These are phyloP conservation scores for Roridomyces roridus DNA, from an alignment of 768 basidiomycete species.

Conservation along the genomic window DNA sequence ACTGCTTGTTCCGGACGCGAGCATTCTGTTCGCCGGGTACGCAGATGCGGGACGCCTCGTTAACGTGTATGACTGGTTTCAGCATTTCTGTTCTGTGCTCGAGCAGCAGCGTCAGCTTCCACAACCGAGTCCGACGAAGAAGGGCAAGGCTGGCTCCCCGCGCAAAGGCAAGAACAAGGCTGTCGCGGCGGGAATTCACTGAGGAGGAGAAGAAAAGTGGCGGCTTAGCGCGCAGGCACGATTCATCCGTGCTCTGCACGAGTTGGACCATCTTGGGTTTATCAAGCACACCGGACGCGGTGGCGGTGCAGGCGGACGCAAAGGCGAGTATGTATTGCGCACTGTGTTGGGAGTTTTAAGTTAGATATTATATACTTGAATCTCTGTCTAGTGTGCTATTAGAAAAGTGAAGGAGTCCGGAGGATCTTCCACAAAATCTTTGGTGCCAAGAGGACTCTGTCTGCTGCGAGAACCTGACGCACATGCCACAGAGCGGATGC, in stretches of 20 bases:
- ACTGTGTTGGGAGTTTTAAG: slow-evolving; percentile 65
- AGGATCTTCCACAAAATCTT: slow-evolving; percentile 14
- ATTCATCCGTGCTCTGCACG: slow-evolving; percentile 81
- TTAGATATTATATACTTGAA: slow-evolving; percentile 3
- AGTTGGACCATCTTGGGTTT: slow-evolving; percentile 81
- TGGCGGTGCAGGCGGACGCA: slow-evolving; percentile 50
- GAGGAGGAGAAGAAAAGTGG: slow-evolving; percentile 56
- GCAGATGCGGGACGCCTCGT: slow-evolving; percentile 82
- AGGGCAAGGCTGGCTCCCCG: too few relatives aligned
- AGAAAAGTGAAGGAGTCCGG: slow-evolving; percentile 2
- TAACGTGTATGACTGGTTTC: slow-evolving; percentile 90
- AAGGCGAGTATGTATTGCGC: slow-evolving; percentile 76
- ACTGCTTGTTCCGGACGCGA: slow-evolving; percentile 74
- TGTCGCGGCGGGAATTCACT: slow-evolving; percentile 34
- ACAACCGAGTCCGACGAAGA: too few relatives aligned
- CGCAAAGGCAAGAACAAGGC: slow-evolving; percentile 31
- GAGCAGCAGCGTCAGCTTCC: slow-evolving; percentile 61
- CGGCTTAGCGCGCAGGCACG: slow-evolving; percentile 73
- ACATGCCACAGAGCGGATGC: slow-evolving; percentile 17
- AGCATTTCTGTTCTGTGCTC: slow-evolving; percentile 71
- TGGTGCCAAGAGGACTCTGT: slow-evolving; percentile 3
- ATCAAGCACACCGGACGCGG: slow-evolving; percentile 65
- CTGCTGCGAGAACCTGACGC: slow-evolving; percentile 13
- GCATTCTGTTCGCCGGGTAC: slow-evolving; percentile 79
- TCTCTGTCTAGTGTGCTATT: background rate